Evolutionary conservation across 768 basidiomycete genomes (phyloP), one percentile per base, ranked within the genome.

Genomic region (Trametopsis cervina): DNA sequence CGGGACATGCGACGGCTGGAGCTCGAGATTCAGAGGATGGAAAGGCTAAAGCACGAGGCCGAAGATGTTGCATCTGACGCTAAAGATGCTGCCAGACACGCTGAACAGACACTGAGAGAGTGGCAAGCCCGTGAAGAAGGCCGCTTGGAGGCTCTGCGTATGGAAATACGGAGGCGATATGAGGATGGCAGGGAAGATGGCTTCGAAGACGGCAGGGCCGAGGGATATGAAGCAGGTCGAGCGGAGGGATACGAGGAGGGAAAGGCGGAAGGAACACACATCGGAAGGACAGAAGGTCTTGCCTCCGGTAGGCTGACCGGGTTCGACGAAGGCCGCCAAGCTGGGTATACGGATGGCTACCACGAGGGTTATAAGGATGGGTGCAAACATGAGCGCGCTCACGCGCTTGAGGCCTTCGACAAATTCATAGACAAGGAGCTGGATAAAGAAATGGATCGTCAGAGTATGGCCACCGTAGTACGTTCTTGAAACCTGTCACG

Each of bases 331-430:
- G 69, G 72, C 23, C 51, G 57, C 45, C 64, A 66, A 26, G 54
- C 57, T 12, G 71, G 77, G 0, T 48, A 61, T 23, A 42, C 50
- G 33, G 63, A 69, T 3, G 72, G 72, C 4, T 66, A 56, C 39
- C 61, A 67, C 21, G 63, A 67, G 5, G 72, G 70, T 10, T 60
- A 59, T 47, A 55, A 60, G 49, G 52, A 66, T 55, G 73, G 73
- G 54, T 63, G 69, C 51, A 67, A 61, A 46, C 75, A 77, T 54
- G 80, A 80, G 60, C 72, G 78, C 24, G 62, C 65, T 39, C 72
- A 70, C 52, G 81, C 79, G 0, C 50, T 80, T 22, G 72, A 75
- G 42, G 77, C 77, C 7, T 80, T 84, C 63, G 78, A 83, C 60
- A 67, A 67, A 33, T 77, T 80, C 61, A 61, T 81, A 45, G 65